Conservation (phyloP, 306 rosid species). For the Comarum palustre region DNA sequence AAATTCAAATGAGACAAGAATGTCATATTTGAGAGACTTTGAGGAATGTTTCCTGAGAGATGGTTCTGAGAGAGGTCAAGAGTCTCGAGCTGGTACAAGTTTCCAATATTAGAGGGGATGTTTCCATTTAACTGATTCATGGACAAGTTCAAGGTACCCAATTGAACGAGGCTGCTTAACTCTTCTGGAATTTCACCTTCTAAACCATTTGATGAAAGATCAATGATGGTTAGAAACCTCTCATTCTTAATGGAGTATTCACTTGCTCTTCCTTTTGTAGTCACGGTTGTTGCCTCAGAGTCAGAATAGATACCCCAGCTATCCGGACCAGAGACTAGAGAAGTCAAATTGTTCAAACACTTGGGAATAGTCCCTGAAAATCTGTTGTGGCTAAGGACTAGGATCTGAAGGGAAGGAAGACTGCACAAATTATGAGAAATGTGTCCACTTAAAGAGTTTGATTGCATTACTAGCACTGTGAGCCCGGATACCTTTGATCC, state of each 20-base stretch:
- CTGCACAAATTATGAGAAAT: not conserved
- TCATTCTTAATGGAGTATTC: rapidly evolving
- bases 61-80: slow-evolving; percentile 13
- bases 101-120: not conserved
- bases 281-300: not conserved
- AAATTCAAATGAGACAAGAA: not conserved
- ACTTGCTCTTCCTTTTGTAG: not conserved
- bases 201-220: not conserved
- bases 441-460: not conserved
- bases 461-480: too few relatives aligned
- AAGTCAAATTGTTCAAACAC: not conserved
- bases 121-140: not conserved
- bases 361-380: not conserved
- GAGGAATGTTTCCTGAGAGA: not conserved
- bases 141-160: not conserved
- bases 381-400: not conserved
- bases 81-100: not conserved
- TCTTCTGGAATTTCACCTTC: not conserved
- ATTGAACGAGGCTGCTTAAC: not conserved
- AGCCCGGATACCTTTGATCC: too few relatives aligned
- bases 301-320: rapidly evolving
- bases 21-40: not conserved
- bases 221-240: rapidly evolving
- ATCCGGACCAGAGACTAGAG: not conserved
- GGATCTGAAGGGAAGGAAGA: not conserved